Evolutionary conservation across 2,329 filamentous ascomycete genomes (phyloP), one percentile per base, ranked within the genome.

Genomic region (Trichoderma lentiforme): DNA sequence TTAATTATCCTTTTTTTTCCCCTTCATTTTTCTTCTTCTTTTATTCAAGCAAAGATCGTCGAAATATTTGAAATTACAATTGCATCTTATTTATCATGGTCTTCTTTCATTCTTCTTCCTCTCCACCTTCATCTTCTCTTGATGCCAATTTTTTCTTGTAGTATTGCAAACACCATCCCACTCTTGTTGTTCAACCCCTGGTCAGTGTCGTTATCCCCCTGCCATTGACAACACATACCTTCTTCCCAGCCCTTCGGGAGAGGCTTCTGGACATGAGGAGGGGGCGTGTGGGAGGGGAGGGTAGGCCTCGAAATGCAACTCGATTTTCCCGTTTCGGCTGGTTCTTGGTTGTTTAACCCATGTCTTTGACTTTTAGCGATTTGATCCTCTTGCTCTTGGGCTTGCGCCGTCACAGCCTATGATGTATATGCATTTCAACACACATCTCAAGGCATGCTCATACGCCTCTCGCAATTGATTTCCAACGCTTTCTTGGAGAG

Each of bases 231-330:
- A 71, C 71, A 65, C 66, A 58, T 60, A 71, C 66, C 63, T 58
- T 32, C 56, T 65, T 72, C 60, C 71, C 71, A 71, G 36, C 61
- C 71, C 51, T 71, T 71, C 71, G 71, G 71, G 66, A 72, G 67
- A 71, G 69, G 60, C 66, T 64, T 43, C 60, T 60, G 47, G 34
- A 65, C 26, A 28, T 15, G 66, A 70, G 57, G 66, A 64, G 69
- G 66, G 66, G 66, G 66, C 57, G 66, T 70, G 66, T 26, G 30
- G 66, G 66, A 53, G 56, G 36, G 32, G 36, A 47, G 34, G 28
- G 39, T 43, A 47, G 39, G n/a, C 36, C 21, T 61, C 26, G 28
- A 58, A 32, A 58, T 7, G 39, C n/a, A 51, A 32, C 32, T 57
- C 47, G 30, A 28, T 64, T 30, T 60, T 56, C 69, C 69, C 61